phyloP scores from a whole-genome alignment of 495 filamentous ascomycete species.

The Amniculicola lignicola region DNA sequence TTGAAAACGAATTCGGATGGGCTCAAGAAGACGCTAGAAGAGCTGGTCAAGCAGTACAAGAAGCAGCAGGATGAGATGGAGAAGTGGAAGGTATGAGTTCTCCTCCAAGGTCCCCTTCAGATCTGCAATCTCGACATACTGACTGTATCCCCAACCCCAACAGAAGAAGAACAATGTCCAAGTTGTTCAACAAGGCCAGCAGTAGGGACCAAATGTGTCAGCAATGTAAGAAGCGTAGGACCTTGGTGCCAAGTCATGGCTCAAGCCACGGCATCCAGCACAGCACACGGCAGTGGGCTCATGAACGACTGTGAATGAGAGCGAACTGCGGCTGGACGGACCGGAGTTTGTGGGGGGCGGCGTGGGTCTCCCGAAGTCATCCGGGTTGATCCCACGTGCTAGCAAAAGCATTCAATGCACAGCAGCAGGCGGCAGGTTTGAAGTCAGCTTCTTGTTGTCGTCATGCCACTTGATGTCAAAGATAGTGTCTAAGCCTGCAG shows the following conservation, averaged over 20 bases:
- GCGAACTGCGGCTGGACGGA: constrained; percentile 8
- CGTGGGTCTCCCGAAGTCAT: background rate
- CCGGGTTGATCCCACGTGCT: constrained; percentile 10
- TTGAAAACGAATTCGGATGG: constrained; percentile 94
- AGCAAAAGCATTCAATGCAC: constrained; percentile 23
- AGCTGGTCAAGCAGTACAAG: constrained; percentile 96
- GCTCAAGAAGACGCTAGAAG: constrained; percentile 91
- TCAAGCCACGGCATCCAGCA: constrained; percentile 9
- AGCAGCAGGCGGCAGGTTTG: constrained; percentile 3
- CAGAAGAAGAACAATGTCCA: constrained; percentile 99
- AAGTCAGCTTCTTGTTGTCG: constrained; percentile 12
- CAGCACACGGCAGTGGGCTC: constrained; percentile 8
- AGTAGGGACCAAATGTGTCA: constrained; percentile 38
- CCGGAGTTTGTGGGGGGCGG: constrained; percentile 10
- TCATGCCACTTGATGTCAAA: constrained; percentile 20
- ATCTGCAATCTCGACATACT: background rate
- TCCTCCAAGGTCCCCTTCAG: background rate
- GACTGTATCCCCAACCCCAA: constrained; percentile 1
- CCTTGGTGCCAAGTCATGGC: constrained; percentile 1
- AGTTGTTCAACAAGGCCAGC: constrained; percentile 72
- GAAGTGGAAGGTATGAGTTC: constrained; percentile 83
- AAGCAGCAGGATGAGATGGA: constrained; percentile 91
- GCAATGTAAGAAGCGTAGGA: constrained; percentile 7
- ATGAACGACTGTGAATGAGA: constrained; percentile 11
- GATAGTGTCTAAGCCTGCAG: constrained; percentile 23